A percentile compares a stretch with the other conserved stretches of the same genome.
phyloP scores from a whole-genome alignment of 129 eudicot genomes.

The Flaveria brownii region DNA sequence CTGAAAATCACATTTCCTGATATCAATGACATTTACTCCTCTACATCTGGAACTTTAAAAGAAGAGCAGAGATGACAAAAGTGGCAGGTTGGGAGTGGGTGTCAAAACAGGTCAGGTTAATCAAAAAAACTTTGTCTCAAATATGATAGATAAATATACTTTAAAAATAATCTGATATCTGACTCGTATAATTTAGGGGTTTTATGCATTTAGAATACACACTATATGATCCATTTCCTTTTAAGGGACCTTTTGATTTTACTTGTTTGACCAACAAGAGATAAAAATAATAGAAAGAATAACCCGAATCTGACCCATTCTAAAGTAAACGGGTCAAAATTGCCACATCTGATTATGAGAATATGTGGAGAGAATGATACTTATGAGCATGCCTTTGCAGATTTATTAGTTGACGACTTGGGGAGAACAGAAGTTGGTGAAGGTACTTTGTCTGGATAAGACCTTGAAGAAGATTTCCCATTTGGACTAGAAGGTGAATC shows the following conservation, averaged over 20 bases:
- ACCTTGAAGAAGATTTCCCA: constrained; percentile 37
- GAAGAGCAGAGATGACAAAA: constrained; percentile 36
- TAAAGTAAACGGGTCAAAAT: background rate
- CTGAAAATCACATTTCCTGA: constrained; percentile 66
- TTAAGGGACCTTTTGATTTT: background rate
- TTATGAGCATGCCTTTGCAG: constrained; percentile 39
- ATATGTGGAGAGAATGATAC: constrained; percentile 41
- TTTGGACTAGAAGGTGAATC: constrained; percentile 41
- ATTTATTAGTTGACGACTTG: constrained; percentile 12
- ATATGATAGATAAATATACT: background rate
- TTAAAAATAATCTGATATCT: background rate
- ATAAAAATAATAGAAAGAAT: background rate
- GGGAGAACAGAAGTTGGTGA: constrained; percentile 83
- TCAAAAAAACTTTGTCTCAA: background rate
- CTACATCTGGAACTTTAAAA: constrained; percentile 48
- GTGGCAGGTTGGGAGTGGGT: background rate
- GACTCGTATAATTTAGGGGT: background rate
- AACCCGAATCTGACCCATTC: background rate
- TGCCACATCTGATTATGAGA: constrained; percentile 33
- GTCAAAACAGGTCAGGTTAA: background rate
- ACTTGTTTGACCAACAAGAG: background rate
- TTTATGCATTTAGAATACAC: background rate
- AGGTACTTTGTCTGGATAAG: constrained; percentile 42
- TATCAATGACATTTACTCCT: constrained; percentile 62
- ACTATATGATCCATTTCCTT: background rate